Evolutionary conservation across 176 grass and related monocot species (phyloP).

Genomic region (Aegilops bicornis): DNA sequence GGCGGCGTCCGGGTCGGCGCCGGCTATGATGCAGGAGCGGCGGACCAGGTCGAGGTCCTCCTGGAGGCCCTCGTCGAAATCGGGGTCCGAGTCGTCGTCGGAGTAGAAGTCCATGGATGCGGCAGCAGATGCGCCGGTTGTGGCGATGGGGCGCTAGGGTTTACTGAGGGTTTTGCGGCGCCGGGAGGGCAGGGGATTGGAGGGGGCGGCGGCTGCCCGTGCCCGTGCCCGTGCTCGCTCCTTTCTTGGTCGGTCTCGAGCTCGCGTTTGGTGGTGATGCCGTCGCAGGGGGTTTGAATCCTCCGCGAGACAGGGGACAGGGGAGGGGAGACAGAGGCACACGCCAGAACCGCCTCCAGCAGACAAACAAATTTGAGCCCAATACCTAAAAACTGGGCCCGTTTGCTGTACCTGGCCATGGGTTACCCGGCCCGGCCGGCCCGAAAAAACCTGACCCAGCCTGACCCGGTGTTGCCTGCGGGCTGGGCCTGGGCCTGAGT

Average conservation of each 20-base stretch:
- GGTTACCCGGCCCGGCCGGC: no score
- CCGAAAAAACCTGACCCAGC: no score
- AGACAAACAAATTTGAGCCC: no score
- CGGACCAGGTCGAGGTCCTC: conserved; percentile 71
- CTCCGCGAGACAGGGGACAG: neutral
- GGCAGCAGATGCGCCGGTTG: neutral
- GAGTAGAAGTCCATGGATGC: conserved; percentile 50
- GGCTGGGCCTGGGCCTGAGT: no score
- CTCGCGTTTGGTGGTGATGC: neutral
- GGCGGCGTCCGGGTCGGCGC: conserved; percentile 41
- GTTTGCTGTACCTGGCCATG: no score
- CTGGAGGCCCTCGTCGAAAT: conserved; percentile 48
- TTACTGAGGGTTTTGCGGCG: conserved; percentile 17
- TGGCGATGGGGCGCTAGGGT: neutral
- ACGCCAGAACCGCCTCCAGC: no score
- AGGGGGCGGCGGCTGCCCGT: neutral
- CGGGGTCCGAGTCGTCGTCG: conserved; percentile 46
- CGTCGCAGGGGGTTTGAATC: conserved; percentile 30
- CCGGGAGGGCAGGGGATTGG: no score
- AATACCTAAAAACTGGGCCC: no score
- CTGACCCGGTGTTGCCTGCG: no score
- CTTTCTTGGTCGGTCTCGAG: no score
- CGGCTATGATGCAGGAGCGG: conserved; percentile 57
- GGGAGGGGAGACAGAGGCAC: no score
- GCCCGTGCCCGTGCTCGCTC: neutral